Base-by-base conservation (phyloP, 2,329 filamentous ascomycete species). In the Balansia obtecta region DNA sequence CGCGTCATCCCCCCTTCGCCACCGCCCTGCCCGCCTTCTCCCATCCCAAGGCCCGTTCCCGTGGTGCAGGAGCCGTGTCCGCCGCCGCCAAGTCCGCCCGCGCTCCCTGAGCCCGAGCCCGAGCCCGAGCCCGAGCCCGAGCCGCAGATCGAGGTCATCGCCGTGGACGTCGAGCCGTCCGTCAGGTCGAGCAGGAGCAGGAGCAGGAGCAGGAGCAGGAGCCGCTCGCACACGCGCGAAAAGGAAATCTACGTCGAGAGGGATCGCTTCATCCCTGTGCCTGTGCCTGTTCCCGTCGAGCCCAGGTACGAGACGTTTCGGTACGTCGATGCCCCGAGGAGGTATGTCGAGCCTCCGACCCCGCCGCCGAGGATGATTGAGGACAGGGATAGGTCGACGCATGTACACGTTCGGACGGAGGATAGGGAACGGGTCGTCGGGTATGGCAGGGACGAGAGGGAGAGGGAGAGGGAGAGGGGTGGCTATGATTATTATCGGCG, bases 181-280 rank as follows among this genome's bases (percentile, higher is more conserved):
- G 18, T 54, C 57, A 45, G 61, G 57, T 50, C 55, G 38, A 62
- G 60, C 44, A 60, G 61, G 49, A 63, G 61, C 52, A 59, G 61
- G 12, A 60, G 59, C 46, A 62, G 61, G 53, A 59, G 59, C 53
- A 58, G 58, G 49, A 58, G 55, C 47, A 49, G 47, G 47, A 37
- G 46, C 40, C 54, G 49, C 40, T 59, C 55, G 12, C 54, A 54
- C 33, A 55, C 58, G 33, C 58, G 64, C 13, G 69, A 75, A 44
- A 64, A 64, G 34, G 74, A 79, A 59, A 66, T 76, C 46, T 68
- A 73, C 58, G 69, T 79, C 53, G 74, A 79, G 63, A 68, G 75
- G 27, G 76, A 79, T 58, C 66, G 68, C 48, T 56, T 73, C 45
- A 65, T 76, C 15, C 73, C 71, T 37, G 60, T 71, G 8, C 65